Evolutionary conservation across 805 yeast species (phyloP).

Genomic region (Candida koratica): DNA sequence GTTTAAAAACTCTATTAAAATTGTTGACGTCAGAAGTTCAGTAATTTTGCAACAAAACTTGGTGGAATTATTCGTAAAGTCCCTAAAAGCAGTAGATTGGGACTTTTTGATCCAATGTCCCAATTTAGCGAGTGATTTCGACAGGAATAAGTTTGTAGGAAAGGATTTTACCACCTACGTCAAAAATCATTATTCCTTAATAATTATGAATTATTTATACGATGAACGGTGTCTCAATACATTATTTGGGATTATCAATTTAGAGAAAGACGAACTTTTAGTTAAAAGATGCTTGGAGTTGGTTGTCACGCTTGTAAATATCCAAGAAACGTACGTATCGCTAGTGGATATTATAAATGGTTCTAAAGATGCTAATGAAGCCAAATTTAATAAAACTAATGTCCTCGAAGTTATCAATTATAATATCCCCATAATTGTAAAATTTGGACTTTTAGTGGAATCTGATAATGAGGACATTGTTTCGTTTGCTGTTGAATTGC

Average conservation of each 20-base stretch:
- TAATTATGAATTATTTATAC: slow-evolving; percentile 59
- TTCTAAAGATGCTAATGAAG: background rate
- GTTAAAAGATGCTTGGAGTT: slow-evolving; percentile 22
- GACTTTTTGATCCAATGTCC: slow-evolving; percentile 39
- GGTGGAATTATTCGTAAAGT: slow-evolving; percentile 45
- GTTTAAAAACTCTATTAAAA: slow-evolving; percentile 48
- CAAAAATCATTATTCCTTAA: slow-evolving; percentile 67
- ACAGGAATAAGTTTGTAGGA: slow-evolving; percentile 2
- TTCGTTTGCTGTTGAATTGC: slow-evolving; percentile 46
- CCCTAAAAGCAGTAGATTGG: slow-evolving; percentile 38
- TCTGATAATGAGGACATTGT: slow-evolving; percentile 50
- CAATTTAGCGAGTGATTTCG: slow-evolving; percentile 2
- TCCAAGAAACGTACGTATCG: slow-evolving; percentile 39
- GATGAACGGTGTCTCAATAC: slow-evolving; percentile 53
- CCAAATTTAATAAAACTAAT: slow-evolving; percentile 27
- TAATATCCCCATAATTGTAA: slow-evolving; percentile 68
- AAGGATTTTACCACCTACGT: slow-evolving; percentile 32
- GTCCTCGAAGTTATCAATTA: slow-evolving; percentile 71
- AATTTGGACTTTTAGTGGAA: slow-evolving; percentile 72
- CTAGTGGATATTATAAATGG: background rate
- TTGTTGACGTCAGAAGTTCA: slow-evolving; percentile 31
- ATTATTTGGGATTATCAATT: slow-evolving; percentile 52
- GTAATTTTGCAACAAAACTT: slow-evolving; percentile 51
- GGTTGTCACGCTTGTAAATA: slow-evolving; percentile 36
- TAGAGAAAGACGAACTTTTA: slow-evolving; percentile 50